Evolutionary conservation across 108 stramenopile genomes (phyloP).

Genomic region (Conticribra guillardii): DNA sequence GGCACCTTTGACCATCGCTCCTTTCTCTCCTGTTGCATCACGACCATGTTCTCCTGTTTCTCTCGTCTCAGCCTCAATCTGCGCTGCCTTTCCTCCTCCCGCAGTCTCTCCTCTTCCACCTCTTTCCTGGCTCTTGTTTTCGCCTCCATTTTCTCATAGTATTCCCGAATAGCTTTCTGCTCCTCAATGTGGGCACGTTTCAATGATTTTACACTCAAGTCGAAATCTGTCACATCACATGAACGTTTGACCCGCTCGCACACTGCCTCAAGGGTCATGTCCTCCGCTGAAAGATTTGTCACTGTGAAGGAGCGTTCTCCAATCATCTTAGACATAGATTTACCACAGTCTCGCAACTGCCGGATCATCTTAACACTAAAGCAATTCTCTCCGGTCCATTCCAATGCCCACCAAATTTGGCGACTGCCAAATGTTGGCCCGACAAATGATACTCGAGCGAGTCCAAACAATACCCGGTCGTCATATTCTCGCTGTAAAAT

Average conservation of each 20-base stretch:
- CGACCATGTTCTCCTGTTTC: conserved; percentile 3
- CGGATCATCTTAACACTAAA: conserved; percentile 22
- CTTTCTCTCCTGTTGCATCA: conserved; percentile 7
- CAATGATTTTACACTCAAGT: conserved; percentile 16
- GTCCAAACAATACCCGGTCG: conserved; percentile 30
- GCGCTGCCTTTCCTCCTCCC: conserved; percentile 8
- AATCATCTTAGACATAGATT: conserved; percentile 21
- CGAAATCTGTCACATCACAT: conserved; percentile 25
- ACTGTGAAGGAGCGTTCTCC: conserved; percentile 33
- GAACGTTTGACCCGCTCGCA: conserved; percentile 29
- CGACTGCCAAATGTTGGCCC: conserved; percentile 21
- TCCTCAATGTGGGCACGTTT: conserved; percentile 23
- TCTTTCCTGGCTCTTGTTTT: conserved; percentile 12
- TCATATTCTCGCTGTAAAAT: conserved; percentile 22
- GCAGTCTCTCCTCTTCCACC: conserved; percentile 10
- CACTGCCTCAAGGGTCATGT: conserved; percentile 26
- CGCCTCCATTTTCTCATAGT: conserved; percentile 17
- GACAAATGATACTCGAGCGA: conserved; percentile 27
- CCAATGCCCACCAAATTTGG: conserved; percentile 29
- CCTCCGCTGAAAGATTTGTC: conserved; percentile 18
- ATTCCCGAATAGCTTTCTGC: conserved; percentile 26
- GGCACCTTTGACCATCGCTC: conserved; percentile 22
- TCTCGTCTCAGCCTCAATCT: conserved; percentile 14
- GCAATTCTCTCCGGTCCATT: conserved; percentile 32
- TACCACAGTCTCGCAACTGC: conserved; percentile 9